These are phyloP conservation scores for Fraxinus angustifolia DNA, from an alignment of 305 asterid genomes.

Conservation along the genomic window DNA sequence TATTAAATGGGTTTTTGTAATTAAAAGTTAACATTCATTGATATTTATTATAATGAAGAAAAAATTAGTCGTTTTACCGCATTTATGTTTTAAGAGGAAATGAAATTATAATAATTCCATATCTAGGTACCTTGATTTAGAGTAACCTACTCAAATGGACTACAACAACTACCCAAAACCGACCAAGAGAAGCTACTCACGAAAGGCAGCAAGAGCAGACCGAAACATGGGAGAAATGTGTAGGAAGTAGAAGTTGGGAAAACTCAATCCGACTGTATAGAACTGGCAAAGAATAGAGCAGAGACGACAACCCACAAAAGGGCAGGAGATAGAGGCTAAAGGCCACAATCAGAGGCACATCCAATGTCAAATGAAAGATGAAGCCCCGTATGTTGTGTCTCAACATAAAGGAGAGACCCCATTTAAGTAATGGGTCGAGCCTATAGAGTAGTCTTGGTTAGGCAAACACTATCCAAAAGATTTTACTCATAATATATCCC, in stretches of 20 bases:
- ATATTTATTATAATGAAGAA: background rate
- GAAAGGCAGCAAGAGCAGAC: background rate
- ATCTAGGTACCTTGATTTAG: background rate
- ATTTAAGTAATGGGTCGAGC: background rate
- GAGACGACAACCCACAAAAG: background rate
- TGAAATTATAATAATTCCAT: too few relatives aligned
- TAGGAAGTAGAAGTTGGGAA: background rate
- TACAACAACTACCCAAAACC: background rate
- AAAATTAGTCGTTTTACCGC: too few relatives aligned
- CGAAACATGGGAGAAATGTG: background rate
- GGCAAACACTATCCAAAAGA: background rate
- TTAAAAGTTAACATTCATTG: background rate
- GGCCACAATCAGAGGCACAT: background rate
- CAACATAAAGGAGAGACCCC: background rate
- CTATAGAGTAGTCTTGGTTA: background rate
- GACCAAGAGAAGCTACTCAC: background rate
- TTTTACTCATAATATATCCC: background rate
- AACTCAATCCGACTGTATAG: too few relatives aligned
- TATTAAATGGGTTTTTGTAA: too few relatives aligned
- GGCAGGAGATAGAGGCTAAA: background rate
- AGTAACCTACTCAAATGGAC: background rate
- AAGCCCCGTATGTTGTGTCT: background rate
- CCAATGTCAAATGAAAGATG: background rate
- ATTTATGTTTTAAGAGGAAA: background rate
- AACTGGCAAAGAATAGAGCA: background rate